These are phyloP conservation scores for Astragalus membranaceus DNA, from an alignment of 306 rosid species.

Conservation along the genomic window DNA sequence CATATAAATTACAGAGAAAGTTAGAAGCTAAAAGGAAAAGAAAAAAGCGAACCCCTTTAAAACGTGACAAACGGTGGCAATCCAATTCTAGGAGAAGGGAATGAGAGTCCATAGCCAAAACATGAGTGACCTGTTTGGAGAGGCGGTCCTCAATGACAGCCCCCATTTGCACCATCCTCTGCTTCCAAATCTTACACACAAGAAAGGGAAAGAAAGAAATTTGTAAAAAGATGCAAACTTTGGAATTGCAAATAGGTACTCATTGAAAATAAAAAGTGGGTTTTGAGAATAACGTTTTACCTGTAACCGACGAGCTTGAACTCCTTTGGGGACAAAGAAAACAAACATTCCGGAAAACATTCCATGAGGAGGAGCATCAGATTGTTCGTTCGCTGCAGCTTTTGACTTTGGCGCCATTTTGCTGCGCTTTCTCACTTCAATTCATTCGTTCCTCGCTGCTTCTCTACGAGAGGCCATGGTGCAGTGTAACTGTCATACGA, in stretches of 20 bases:
- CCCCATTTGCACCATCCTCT: slow-evolving; percentile 74
- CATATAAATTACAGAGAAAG: not conserved
- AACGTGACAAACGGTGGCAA: slow-evolving; percentile 49
- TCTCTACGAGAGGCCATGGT: not conserved
- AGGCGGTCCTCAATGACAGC: slow-evolving; percentile 53
- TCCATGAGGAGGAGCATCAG: slow-evolving; percentile 44
- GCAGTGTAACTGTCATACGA: too few species aligned
- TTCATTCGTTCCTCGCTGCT: not conserved
- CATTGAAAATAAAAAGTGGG: not conserved
- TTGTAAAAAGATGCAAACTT: not conserved
- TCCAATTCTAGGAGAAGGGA: slow-evolving; percentile 47
- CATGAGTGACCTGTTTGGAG: slow-evolving; percentile 60
- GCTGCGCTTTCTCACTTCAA: not conserved
- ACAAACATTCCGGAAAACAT: slow-evolving; percentile 62
- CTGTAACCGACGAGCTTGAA: slow-evolving; percentile 79
- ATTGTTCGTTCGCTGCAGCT: slow-evolving; percentile 25
- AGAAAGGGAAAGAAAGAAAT: not conserved
- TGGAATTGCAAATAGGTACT: not conserved
- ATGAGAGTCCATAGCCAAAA: slow-evolving; percentile 48
- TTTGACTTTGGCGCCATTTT: slow-evolving; percentile 67
- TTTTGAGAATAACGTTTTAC: slow-evolving; percentile 16
- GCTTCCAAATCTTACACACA: slow-evolving; percentile 73
- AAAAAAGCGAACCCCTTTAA: slow-evolving; percentile 54
- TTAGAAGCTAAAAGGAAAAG: slow-evolving; percentile 16
- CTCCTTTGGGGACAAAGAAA: slow-evolving; percentile 55